Evolutionary conservation across 1,284 basidiomycete genomes (phyloP), one percentile per base, ranked within the genome.

Genomic region (Athelia sp.): DNA sequence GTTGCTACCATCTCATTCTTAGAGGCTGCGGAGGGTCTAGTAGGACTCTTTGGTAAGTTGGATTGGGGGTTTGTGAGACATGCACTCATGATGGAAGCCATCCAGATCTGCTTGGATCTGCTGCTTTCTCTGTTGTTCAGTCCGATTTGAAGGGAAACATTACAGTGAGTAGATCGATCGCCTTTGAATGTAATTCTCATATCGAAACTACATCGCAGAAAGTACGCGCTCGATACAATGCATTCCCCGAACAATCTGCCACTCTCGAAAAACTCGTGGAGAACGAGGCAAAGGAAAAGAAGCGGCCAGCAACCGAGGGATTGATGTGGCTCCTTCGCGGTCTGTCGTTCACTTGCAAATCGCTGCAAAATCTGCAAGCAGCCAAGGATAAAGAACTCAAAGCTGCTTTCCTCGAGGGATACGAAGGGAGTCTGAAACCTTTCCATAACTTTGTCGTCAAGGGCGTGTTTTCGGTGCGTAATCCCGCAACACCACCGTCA

Each of bases 131-230:
- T 2, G 76, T 89, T 21, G 96, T 99, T 6, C 86, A 94, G 69
- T 81, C 69, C 57, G 97, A 99, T 71, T 67, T 99, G 59, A 90
- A 82, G 52, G 92, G 93, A 22, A 99, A 99, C 72, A 97, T 99
- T 67, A 74, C 76, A 49, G 93, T 95, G 60, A 63, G 85, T 40
- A n/a, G 9, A 59, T 57, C 49, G 50, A 50, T 59, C 14, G 11
- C 22, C 32, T 43, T 46, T 48, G 34, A 22, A 46, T 21, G 45
- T 34, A 43, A 13, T 2, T 10, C 22, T 44, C 40, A 45, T 52
- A 51, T 47, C 29, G 47, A 19, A 22, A 46, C 44, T 49, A 42
- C 46, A 22, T 22, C 45, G 15, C 57, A 96, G 94, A 97, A 97
- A 93, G 85, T 98, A 51, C 82, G 87, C 53, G 76, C 82, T 14